These are phyloP conservation scores for Rutstroemia sydowiana DNA, from an alignment of 2,329 filamentous ascomycete species.

Conservation along the genomic window DNA sequence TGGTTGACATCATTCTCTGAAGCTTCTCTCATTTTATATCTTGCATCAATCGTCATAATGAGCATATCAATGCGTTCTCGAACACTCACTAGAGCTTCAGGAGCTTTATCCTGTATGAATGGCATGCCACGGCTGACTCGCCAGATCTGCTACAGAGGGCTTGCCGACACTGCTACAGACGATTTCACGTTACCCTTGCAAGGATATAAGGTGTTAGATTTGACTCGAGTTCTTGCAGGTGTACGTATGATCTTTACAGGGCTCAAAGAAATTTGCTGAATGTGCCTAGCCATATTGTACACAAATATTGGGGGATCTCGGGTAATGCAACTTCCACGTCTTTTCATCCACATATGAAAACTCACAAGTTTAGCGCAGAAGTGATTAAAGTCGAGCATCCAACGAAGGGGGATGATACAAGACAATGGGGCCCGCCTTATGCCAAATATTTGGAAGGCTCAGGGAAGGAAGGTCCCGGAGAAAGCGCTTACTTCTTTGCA, in stretches of 20 bases:
- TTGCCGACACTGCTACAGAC: constrained; percentile 19
- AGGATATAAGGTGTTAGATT: constrained; percentile 84
- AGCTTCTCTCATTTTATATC: neutral
- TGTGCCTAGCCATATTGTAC: constrained; percentile 88
- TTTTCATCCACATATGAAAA: neutral
- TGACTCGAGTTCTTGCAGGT: constrained; percentile 92
- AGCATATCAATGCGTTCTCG: constrained; percentile 7
- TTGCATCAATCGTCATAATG: constrained; percentile 13
- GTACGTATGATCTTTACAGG: constrained; percentile 47
- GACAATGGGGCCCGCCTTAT: constrained; percentile 94
- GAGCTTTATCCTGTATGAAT: constrained; percentile 14
- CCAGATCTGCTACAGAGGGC: constrained; percentile 14
- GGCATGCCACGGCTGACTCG: constrained; percentile 6
- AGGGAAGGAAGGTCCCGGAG: constrained; percentile 62
- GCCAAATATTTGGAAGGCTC: constrained; percentile 64
- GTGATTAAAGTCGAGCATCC: constrained; percentile 98
- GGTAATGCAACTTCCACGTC: constrained; percentile 51
- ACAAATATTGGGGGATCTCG: constrained; percentile 91
- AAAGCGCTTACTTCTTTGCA: constrained; percentile 89
- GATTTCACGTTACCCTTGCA: constrained; percentile 60
- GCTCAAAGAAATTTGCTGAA: neutral
- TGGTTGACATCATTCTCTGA: neutral
- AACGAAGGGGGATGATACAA: constrained; percentile 81
- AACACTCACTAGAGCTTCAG: constrained; percentile 18
- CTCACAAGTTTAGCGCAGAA: constrained; percentile 59